Percentiles rank a stretch among this genome's conserved stretches.
phyloP scores from a whole-genome alignment of 1,139 yeast genomes.

The Schizosaccharomyces versatilis region DNA sequence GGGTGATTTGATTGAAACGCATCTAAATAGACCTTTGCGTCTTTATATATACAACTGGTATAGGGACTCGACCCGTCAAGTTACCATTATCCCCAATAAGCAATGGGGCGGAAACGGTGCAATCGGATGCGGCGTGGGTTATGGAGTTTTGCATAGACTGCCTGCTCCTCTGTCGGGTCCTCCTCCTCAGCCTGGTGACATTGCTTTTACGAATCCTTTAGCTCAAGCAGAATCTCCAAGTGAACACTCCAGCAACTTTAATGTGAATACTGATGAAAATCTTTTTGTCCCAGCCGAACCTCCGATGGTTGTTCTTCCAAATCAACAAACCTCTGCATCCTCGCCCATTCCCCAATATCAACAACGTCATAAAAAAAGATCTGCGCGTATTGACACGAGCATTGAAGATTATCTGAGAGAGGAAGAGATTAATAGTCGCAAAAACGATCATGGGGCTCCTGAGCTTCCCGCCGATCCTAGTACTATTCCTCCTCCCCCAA shows the following conservation, averaged over 20 bases:
- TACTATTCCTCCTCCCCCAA: not conserved
- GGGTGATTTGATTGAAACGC: conserved; percentile 8
- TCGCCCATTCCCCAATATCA: conserved; percentile 1
- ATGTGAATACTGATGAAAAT: not conserved
- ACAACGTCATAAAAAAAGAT: not conserved
- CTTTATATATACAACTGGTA: conserved; percentile 78
- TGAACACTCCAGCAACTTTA: not conserved
- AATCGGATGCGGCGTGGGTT: conserved; percentile 87
- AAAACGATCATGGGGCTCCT: not conserved
- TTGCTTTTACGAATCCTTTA: conserved; percentile 5
- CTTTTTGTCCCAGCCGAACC: not conserved
- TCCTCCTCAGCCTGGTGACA: conserved; percentile 8
- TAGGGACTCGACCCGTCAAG: conserved; percentile 67
- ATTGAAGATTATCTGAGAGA: not conserved
- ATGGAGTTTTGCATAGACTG: conserved; percentile 59
- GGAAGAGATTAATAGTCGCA: not conserved
- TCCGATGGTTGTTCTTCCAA: not conserved
- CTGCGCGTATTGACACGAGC: not conserved
- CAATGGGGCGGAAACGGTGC: conserved; percentile 51
- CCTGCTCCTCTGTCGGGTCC: conserved; percentile 27
- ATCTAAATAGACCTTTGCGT: conserved; percentile 17
- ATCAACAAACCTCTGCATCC: no score
- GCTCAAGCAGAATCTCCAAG: no score
- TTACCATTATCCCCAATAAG: conserved; percentile 44
- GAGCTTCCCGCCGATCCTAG: not conserved